phyloP scores from a whole-genome alignment of 2,329 filamentous ascomycete genomes.

The Xylariaceae sp. region DNA sequence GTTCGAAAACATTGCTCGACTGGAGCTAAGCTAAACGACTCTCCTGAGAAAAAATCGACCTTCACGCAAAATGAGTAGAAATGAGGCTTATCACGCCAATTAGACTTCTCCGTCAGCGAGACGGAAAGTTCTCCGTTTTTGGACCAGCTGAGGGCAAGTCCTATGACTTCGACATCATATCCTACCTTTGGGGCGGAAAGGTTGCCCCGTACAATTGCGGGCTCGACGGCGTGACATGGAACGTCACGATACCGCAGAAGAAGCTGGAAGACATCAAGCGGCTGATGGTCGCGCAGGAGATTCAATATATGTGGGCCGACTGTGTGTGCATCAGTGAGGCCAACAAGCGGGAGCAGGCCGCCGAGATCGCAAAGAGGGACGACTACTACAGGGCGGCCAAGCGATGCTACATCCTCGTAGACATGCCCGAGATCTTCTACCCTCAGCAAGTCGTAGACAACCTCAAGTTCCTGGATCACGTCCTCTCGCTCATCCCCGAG shows the following conservation, averaged over 20 bases:
- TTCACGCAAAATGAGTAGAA: no score
- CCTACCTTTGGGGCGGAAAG: constrained; percentile 8
- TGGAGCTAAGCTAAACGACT: no score
- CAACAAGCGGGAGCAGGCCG: constrained; percentile 6
- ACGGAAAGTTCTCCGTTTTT: constrained; percentile 12
- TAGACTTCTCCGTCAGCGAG: constrained; percentile 6
- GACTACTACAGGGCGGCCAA: constrained; percentile 15
- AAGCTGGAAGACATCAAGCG: constrained; percentile 12
- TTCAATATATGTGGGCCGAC: constrained; percentile 17
- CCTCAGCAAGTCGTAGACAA: constrained; percentile 31
- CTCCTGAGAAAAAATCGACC: no score
- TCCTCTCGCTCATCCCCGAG: constrained; percentile 32
- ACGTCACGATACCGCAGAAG: neutral
- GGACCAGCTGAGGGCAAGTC: neutral
- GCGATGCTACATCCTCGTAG: constrained; percentile 27
- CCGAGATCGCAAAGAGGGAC: constrained; percentile 15
- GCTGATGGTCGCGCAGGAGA: constrained; percentile 7
- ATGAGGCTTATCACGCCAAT: constrained; percentile 4
- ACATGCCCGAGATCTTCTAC: constrained; percentile 32
- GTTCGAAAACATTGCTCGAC: no score
- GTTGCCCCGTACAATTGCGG: constrained; percentile 1
- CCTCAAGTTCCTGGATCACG: constrained; percentile 35
- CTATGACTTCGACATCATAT: constrained; percentile 14
- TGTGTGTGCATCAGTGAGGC: constrained; percentile 16
- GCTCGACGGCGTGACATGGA: constrained; percentile 9